Percentiles rank a stretch among this genome's conserved stretches.
Conservation (phyloP, 139 green algal genomes). For the Chlorella sp. region DNA sequence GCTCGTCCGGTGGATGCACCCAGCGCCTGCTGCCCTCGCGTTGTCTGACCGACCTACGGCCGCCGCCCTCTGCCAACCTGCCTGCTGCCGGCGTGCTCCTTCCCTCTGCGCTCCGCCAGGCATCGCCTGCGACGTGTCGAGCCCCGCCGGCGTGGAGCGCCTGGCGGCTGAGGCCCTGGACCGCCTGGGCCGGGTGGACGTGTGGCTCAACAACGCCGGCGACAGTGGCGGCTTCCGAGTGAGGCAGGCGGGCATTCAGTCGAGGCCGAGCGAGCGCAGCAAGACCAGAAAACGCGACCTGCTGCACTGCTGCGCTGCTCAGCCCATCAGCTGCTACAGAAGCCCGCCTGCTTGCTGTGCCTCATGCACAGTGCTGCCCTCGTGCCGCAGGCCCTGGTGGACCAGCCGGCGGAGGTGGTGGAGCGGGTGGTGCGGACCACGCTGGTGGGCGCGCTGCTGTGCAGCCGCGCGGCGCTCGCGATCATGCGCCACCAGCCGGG, state of each 20-base stretch:
- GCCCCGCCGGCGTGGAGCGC: conserved; percentile 42
- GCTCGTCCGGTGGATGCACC: too few relatives aligned
- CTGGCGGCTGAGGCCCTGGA: conserved; percentile 39
- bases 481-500: conserved; percentile 55
- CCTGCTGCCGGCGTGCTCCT: background rate
- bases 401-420: conserved; percentile 47
- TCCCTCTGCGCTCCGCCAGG: conserved; percentile 31
- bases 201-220: conserved; percentile 89
- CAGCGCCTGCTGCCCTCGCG: too few relatives aligned
- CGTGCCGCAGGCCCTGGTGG: conserved; percentile 40
- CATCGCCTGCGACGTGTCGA: conserved; percentile 66
- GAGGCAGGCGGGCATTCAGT: background rate
- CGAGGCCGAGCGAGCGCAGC: too few relatives aligned
- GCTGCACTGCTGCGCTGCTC: too few relatives aligned
- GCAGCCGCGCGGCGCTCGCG: conserved; percentile 54
- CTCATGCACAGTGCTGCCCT: too few relatives aligned
- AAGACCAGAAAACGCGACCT: too few relatives aligned
- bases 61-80: too few relatives aligned
- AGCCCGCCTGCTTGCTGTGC: too few relatives aligned
- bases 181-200: conserved; percentile 64
- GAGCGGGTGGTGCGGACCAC: conserved; percentile 82
- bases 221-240: conserved; percentile 70
- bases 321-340: too few relatives aligned
- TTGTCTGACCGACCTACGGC: too few relatives aligned
- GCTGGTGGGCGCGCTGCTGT: conserved; percentile 79